Evolutionary conservation across 225 moss, liverwort and hornwort species (phyloP).

Genomic region (Bryoerythrophyllum caledonicum): DNA sequence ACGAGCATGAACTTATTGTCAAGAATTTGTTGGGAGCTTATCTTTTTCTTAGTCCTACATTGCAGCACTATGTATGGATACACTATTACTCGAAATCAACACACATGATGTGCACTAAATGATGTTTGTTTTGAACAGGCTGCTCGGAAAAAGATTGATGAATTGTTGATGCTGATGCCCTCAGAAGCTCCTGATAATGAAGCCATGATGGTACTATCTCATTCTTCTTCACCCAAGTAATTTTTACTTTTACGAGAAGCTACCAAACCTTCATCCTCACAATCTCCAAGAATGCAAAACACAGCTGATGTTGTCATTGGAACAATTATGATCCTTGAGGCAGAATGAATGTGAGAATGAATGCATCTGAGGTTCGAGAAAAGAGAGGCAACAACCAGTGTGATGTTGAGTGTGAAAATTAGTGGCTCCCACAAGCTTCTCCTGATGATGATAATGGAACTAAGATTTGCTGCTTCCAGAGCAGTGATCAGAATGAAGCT

Average conservation of each 20-base stretch:
- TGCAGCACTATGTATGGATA: neutral
- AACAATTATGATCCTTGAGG: too few relatives aligned
- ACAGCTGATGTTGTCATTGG: neutral
- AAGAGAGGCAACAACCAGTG: too few relatives aligned
- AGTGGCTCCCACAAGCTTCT: too few relatives aligned
- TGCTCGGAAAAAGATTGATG: constrained; percentile 65
- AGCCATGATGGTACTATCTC: too few relatives aligned
- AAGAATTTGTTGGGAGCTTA: constrained; percentile 1
- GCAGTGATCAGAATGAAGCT: neutral
- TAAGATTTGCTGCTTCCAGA: too few relatives aligned
- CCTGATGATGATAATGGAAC: too few relatives aligned
- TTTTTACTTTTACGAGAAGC: too few relatives aligned
- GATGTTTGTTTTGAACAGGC: constrained; percentile 42
- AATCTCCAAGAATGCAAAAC: neutral
- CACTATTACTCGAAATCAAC: neutral
- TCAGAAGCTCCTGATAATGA: constrained; percentile 60
- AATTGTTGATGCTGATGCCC: constrained; percentile 65
- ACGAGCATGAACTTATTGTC: constrained; percentile 5
- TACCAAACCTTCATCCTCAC: neutral
- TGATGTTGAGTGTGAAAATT: too few relatives aligned
- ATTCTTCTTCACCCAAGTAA: too few relatives aligned
- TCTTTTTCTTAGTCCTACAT: neutral
- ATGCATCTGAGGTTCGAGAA: too few relatives aligned
- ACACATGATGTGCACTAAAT: neutral
- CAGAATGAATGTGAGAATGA: too few relatives aligned